Evolutionary conservation across 2,329 filamentous ascomycete species (phyloP), one percentile per base, ranked within the genome.

Genomic region (Colletotrichum gloeosporioides): DNA sequence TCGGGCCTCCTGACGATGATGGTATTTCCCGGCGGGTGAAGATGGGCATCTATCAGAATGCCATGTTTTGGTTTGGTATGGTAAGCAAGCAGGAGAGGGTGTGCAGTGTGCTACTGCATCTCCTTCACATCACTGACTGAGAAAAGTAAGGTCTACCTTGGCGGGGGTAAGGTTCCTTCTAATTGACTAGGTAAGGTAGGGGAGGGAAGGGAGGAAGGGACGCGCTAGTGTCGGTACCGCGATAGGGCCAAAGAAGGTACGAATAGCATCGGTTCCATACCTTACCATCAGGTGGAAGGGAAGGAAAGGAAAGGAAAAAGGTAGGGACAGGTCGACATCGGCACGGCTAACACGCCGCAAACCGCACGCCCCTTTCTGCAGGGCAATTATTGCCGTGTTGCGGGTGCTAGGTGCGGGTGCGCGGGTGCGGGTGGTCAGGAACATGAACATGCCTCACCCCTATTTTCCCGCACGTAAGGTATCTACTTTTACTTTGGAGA

Each of bases 21-120:
- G 75, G 71, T 34, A 77, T 77, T 77, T 62, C 25, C 71, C n/a
- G 27, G 75, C 25, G 31, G 36, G n/a, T 22, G 36, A 57, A 63
- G 31, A 77, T 77, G 75, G 75, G 62, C 39, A 70, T 75, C 53
- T 77, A 62, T 18, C 13, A 74, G 69, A 77, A 75, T 75, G 61
- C 75, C 75, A 77, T 77, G 61, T 71, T 73, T 63, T 61, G 63
- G 64, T 65, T 29, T 29, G 62, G 70, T 59, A 53, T 53, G 44
- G 44, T 22, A 53, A 53, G 44, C 44, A 53, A 22, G n/a, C 44
- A 53, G 44, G 44, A 22, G 44, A 53, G 64, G 64, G 63, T 73
- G 55, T 44, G 68, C n/a, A 22, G 44, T 49, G 31, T 53, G 36
- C 68, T 34, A 53, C 49, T 69, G 29, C 32, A 12, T 34, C 27